phyloP scores from a whole-genome alignment of 2,329 filamentous ascomycete species.

The Paraconiothyrium brasiliense region DNA sequence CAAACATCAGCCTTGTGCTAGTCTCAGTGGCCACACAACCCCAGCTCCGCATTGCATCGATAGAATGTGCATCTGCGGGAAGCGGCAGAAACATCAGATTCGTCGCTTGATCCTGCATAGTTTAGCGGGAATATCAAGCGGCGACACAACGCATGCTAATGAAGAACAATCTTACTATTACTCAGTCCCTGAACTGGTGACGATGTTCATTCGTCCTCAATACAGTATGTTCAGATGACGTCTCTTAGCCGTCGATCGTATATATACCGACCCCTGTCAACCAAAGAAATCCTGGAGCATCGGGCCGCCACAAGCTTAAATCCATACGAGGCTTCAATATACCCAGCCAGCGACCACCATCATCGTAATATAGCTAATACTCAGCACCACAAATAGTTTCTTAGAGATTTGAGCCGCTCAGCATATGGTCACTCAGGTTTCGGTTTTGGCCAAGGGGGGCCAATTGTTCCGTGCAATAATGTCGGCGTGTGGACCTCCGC shows the following conservation, averaged over 20 bases:
- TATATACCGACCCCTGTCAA: constrained; percentile 35
- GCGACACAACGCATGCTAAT: constrained; percentile 5
- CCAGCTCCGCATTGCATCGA: not conserved
- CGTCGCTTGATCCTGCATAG: not conserved
- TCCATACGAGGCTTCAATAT: constrained; percentile 42
- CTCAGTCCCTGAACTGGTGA: not conserved
- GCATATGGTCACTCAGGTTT: constrained; percentile 16
- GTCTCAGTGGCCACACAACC: not conserved
- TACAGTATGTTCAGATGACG: constrained; percentile 22
- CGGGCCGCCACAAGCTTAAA: constrained; percentile 41
- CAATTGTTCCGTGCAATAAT: constrained; percentile 27
- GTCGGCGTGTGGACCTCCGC: constrained; percentile 21
- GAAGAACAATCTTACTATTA: not conserved
- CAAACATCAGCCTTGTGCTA: not conserved
- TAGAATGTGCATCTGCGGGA: not conserved
- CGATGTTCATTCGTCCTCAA: constrained; percentile 12
- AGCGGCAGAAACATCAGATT: not conserved
- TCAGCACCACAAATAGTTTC: constrained; percentile 5
- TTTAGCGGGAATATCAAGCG: not conserved
- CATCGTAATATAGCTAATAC: constrained; percentile 35
- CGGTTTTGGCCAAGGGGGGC: constrained; percentile 29
- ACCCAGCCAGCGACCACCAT: constrained; percentile 21
- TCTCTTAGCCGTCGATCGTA: constrained; percentile 28
- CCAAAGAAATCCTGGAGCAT: constrained; percentile 39
- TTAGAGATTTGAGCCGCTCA: constrained; percentile 9